Evolutionary conservation across 2,329 filamentous ascomycete species (phyloP).

Genomic region (Cadophora malorum): DNA sequence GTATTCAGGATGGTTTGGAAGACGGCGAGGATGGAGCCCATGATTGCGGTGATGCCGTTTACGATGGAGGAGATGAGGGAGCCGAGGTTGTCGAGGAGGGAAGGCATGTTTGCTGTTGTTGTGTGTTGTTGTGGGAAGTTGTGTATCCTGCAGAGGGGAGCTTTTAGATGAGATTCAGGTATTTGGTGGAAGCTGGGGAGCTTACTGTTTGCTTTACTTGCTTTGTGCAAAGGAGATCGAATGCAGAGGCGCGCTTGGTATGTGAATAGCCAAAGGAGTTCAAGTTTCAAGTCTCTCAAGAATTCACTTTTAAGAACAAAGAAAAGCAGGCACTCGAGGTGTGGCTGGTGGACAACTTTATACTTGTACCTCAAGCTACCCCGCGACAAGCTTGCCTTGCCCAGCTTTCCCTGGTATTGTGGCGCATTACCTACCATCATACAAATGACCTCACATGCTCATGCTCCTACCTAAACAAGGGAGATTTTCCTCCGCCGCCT

Average conservation of each 20-base stretch:
- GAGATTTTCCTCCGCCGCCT: slow-evolving; percentile 16
- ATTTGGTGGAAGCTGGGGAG: neutral
- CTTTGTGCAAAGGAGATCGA: neutral
- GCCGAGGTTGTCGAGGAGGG: slow-evolving; percentile 37
- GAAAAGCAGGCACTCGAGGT: slow-evolving; percentile 7
- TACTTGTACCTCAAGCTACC: slow-evolving; percentile 20
- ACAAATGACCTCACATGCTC: slow-evolving; percentile 23
- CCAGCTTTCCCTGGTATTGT: slow-evolving; percentile 5
- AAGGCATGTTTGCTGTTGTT: slow-evolving; percentile 38
- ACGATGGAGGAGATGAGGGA: slow-evolving; percentile 41
- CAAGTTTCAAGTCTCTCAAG: neutral
- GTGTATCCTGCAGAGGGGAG: neutral
- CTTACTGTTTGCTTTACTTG: slow-evolving; percentile 3
- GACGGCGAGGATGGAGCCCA: slow-evolving; percentile 41
- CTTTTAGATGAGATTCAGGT: neutral
- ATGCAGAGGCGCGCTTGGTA: neutral
- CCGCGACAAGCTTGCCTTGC: slow-evolving; percentile 3
- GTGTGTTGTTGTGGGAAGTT: neutral
- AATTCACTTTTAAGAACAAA: slow-evolving; percentile 9
- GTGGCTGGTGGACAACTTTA: slow-evolving; percentile 22
- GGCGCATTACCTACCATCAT: slow-evolving; percentile 18
- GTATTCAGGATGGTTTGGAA: slow-evolving; percentile 39
- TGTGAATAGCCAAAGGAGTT: neutral
- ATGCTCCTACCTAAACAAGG: neutral
- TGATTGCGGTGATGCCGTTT: slow-evolving; percentile 35